phyloP scores from a whole-genome alignment of 495 filamentous ascomycete species.

The Podospora conica region DNA sequence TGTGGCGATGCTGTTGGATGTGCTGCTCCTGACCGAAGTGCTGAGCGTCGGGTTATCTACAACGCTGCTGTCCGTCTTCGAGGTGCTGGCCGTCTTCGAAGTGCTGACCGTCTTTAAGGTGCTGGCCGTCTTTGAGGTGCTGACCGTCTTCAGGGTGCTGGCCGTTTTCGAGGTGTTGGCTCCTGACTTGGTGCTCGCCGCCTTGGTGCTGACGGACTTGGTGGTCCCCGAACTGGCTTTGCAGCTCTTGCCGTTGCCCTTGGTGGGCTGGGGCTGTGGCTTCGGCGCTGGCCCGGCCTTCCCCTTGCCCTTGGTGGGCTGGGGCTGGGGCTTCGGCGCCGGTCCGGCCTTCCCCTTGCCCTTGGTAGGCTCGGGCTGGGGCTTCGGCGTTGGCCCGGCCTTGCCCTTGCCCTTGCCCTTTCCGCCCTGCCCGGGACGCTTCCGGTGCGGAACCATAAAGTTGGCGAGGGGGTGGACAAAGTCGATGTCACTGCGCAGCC shows the following conservation, averaged over 20 bases:
- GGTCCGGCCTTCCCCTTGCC: background rate
- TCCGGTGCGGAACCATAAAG: conserved; percentile 33
- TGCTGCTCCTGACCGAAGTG: background rate
- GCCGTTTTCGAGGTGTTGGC: background rate
- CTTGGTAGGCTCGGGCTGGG: background rate
- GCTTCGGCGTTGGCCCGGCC: background rate
- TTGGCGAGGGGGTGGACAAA: conserved; percentile 39
- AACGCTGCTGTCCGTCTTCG: too few species aligned
- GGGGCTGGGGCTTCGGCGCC: background rate
- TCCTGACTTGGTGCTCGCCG: background rate
- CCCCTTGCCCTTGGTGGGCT: background rate
- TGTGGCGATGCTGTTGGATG: background rate
- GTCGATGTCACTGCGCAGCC: conserved; percentile 34
- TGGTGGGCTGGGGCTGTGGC: background rate
- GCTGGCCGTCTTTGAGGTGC: background rate
- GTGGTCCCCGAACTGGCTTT: conserved; percentile 2
- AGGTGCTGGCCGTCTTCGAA: background rate
- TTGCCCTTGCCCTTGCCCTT: background rate
- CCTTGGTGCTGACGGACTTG: background rate
- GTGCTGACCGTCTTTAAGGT: background rate
- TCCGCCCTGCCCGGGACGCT: background rate
- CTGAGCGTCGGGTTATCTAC: background rate
- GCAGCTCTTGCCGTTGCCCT: background rate
- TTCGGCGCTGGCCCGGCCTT: background rate
- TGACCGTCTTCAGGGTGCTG: background rate